phyloP scores from a whole-genome alignment of 1,284 basidiomycete genomes.

The Golubevia pallescens region DNA sequence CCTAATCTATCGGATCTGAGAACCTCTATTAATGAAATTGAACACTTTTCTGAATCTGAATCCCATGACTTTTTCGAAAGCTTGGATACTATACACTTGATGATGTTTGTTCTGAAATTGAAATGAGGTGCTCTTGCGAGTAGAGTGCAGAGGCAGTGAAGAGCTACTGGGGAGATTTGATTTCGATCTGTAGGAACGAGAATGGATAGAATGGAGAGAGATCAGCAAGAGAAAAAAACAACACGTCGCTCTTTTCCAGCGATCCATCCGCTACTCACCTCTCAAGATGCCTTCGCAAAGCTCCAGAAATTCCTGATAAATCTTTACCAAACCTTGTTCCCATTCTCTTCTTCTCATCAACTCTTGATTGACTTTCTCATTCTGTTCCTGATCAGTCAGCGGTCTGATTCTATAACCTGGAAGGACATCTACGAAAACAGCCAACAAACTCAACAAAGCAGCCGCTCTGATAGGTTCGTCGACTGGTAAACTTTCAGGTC shows the following conservation, averaged over 20 bases:
- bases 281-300: constrained; percentile 84
- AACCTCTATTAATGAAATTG: constrained; percentile 78
- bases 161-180: constrained; percentile 74
- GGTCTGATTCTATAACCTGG: constrained; percentile 80
- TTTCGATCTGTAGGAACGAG: constrained; percentile 70
- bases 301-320: constrained; percentile 88
- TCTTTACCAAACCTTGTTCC: constrained; percentile 89
- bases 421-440: constrained; percentile 93
- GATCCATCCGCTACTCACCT: constrained; percentile 68
- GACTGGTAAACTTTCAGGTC: constrained; percentile 71
- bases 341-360: constrained; percentile 88
- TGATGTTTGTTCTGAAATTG: constrained; percentile 93
- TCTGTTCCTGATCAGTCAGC: constrained; percentile 85
- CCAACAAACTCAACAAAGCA: constrained; percentile 86
- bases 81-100: constrained; percentile 82
- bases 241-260: constrained; percentile 1
- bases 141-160: constrained; percentile 87
- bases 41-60: constrained; percentile 81
- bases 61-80: constrained; percentile 88
- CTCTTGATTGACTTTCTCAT: constrained; percentile 92
- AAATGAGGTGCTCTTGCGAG: constrained; percentile 87
- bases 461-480: constrained; percentile 84
- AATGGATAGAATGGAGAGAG: background rate
- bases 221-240: constrained; percentile 8
- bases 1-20: constrained; percentile 82